A percentile compares a stretch with the other conserved stretches of the same genome.
These are phyloP conservation scores for Sideroxylon spinosum DNA, from an alignment of 179 eudicot genomes.

Conservation along the genomic window DNA sequence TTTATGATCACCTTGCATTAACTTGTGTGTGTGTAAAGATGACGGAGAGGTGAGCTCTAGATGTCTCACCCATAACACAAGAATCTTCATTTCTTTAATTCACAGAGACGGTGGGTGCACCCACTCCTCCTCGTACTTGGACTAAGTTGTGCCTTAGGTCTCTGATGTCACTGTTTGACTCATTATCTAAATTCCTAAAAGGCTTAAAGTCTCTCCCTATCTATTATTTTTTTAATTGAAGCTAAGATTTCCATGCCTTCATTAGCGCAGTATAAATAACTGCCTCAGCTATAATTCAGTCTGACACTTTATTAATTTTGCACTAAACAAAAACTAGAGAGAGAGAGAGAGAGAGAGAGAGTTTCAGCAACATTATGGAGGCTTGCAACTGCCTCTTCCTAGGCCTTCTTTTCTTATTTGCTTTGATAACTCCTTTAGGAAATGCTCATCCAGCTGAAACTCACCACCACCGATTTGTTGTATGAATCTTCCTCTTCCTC, in stretches of 20 bases:
- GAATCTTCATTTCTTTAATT: not conserved
- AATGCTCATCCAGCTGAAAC: slow-evolving; percentile 31
- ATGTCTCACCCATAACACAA: not conserved
- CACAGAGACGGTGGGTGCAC: slow-evolving; percentile 45
- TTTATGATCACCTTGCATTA: too few relatives aligned
- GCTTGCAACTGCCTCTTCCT: slow-evolving; percentile 24
- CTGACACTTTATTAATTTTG: slow-evolving; percentile 11
- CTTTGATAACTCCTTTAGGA: slow-evolving; percentile 28
- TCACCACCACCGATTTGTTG: slow-evolving; percentile 53
- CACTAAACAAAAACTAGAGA: not conserved
- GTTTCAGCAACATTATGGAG: slow-evolving; percentile 21
- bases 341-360: slow-evolving; percentile 19
- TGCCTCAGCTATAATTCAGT: not conserved
- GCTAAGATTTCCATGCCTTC: slow-evolving; percentile 23
- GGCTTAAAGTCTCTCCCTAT: slow-evolving; percentile 8
- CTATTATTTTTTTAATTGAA: too few relatives aligned
- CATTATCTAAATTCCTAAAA: slow-evolving; percentile 39
- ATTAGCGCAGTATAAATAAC: slow-evolving; percentile 12
- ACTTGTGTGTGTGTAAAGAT: too few relatives aligned
- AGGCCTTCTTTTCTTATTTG: slow-evolving; percentile 25
- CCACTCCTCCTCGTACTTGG: slow-evolving; percentile 30
- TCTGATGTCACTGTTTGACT: slow-evolving; percentile 9
- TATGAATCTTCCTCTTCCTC: slow-evolving; percentile 19
- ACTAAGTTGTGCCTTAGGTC: slow-evolving; percentile 8
- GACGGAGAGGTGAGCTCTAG: slow-evolving; percentile 2